Evolutionary conservation across 257 asterid genomes (phyloP), one percentile per base, ranked within the genome.

Genomic region (Petrea volubilis): DNA sequence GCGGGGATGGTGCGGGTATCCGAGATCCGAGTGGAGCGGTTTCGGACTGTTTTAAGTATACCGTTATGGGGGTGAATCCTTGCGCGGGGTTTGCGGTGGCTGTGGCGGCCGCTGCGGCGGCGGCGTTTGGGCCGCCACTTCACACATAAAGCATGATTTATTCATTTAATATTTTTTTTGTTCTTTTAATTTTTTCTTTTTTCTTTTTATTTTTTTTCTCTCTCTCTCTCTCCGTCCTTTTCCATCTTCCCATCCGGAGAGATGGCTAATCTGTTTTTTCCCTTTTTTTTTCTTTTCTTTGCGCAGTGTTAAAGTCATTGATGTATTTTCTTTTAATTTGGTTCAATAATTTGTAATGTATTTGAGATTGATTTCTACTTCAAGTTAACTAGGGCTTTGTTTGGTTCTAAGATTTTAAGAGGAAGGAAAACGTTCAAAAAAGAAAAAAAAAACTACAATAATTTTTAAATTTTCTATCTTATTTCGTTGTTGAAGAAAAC

Each of bases 101-200:
- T 12, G 53, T 80, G 69, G 53, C 74, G 46, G 47, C 64, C 47
- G 57, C 47, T 18, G 38, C 64, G 57, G 57, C 47, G 27, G 38
- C 71, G n/a, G 29, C 81, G 43, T 28, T 85, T 49, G 76, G 78
- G 66, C 79, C 88, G 43, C 84, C 93, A 20, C 69, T 88, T 69
- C 92, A 55, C 36, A 85, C 74, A 27, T 88, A 68, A 78, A 36
- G 33, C 2, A 38, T 12, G 2, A 38, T 38, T 38, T 3, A 3
- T 38, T 7, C 29, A 20, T 14, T 0, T 12, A 13, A 2, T 41
- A 28, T 60, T 41, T 11, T 9, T 47, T 17, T 40, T 3, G 3
- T 44, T 36, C 12, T 18, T 57, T 17, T n/a, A 13, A 5, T 29
- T 58, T 2, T 15, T 58, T 58, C 1, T 51, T n/a, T 25, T 33